Base-by-base conservation (phyloP, 371 early-diverging fungal genomes). In the Mucor saturninus region DNA sequence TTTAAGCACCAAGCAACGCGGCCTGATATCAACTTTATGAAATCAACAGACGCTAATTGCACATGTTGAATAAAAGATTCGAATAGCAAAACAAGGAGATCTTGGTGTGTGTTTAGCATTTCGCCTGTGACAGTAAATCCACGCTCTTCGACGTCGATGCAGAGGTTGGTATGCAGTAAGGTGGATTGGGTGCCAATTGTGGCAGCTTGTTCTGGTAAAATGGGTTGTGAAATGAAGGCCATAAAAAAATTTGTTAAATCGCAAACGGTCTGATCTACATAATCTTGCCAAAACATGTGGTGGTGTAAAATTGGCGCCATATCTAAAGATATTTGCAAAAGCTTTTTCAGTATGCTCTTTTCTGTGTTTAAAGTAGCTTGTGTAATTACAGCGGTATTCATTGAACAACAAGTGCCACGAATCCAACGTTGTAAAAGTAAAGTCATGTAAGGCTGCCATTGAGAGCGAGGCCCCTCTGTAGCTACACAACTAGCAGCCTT, bases 21-120 rank as follows among this genome's bases (percentile, higher is more conserved):
- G 10, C 54, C 58, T 3, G 73, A 35, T 3, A 64, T 28, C 8
- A 26, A 21, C 11, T 54, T n/a, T 7, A 58, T 21, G 29, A 40
- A 43, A 11, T 61, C n/a, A 2, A 21, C 45, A 4, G 52, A 61
- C 0, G 64, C 63, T 5, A 66, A 29, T 32, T 71, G 74, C 0
- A 76, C 55, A 30, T 69, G 61, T 4, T 71, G 74, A 30, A 76
- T 73, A 31, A 69, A 67, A 5, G 59, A 58, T 11, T 76, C 77
- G 3, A 73, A 37, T 0, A 69, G 32, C 2, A 66, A 30, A 3
- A 63, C 50, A 13, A 68, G 48, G 2, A 76, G 13, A 29, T 38
- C 46, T 31, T 71, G 66, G 53, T 76, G 56, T 13, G 48, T 11
- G 0, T 55, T 26, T 0, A 67, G 31, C 15, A 51, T 31, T 3